These are phyloP conservation scores for Plantago ovata DNA, from an alignment of 257 asterid genomes.

Conservation along the genomic window DNA sequence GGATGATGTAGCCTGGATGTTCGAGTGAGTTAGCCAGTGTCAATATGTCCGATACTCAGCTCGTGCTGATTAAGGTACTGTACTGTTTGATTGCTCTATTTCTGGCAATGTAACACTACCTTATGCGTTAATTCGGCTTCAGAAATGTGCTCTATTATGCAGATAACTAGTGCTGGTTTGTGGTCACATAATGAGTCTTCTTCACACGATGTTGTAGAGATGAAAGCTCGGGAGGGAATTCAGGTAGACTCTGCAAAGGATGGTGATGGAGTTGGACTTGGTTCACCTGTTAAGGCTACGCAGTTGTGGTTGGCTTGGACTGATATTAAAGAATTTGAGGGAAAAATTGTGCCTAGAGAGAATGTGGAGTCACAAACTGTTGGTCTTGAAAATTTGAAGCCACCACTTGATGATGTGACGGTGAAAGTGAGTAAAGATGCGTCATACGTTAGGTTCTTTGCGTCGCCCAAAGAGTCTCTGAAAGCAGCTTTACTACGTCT, in stretches of 20 bases:
- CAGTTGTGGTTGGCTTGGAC: slow-evolving; percentile 73
- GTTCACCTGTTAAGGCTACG: slow-evolving; percentile 31
- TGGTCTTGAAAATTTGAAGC: slow-evolving; percentile 34
- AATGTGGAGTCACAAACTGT: slow-evolving; percentile 47
- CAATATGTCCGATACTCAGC: slow-evolving; percentile 63
- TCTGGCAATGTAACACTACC: background rate
- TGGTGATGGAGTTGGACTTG: slow-evolving; percentile 40
- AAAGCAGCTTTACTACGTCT: slow-evolving; percentile 66
- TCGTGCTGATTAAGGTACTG: slow-evolving; percentile 77
- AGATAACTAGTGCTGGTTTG: slow-evolving; percentile 83
- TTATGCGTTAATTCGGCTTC: no score
- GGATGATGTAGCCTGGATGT: slow-evolving; percentile 80
- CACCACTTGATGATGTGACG: slow-evolving; percentile 38
- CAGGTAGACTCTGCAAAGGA: slow-evolving; percentile 15
- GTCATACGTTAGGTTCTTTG: slow-evolving; percentile 48
- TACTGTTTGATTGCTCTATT: background rate
- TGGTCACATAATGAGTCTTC: slow-evolving; percentile 63
- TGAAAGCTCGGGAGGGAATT: slow-evolving; percentile 26
- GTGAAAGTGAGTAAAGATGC: slow-evolving; percentile 52
- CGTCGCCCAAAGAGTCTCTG: slow-evolving; percentile 77
- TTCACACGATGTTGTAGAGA: slow-evolving; percentile 22
- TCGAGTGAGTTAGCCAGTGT: slow-evolving; percentile 74
- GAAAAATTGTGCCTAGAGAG: slow-evolving; percentile 27
- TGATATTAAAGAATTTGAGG: slow-evolving; percentile 52
- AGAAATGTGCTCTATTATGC: slow-evolving; percentile 22